Base-by-base conservation (phyloP, 208 protist genomes). In the Crithidia thermophila region DNA sequence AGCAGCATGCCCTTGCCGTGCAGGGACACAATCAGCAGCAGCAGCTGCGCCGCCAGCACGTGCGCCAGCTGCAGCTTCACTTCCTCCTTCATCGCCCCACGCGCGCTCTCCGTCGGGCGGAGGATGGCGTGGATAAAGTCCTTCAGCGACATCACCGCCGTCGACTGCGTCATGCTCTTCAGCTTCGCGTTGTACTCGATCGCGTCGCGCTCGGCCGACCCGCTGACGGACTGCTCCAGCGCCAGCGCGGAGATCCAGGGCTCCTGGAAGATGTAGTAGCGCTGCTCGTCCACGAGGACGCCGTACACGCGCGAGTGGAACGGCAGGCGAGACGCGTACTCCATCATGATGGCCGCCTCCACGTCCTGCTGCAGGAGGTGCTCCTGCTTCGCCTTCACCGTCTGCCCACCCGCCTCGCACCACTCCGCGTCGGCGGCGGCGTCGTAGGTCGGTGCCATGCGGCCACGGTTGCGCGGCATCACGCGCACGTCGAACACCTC, bases 401-500 rank as follows among this genome's bases (percentile, higher is more conserved):
- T 69, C 34, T 75, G 46, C 42, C 63, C 61, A 0, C 39, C 49
- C 4, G 40, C 50, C 36, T 40, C 62, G 50, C 16, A 62, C 52
- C 37, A 36, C 37, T 27, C 52, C 40, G 53, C 55, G 6, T 65
- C 25, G 9, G 53, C n/a, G 8, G 42, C 43, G 39, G 60, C 50
- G 20, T 55, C 45, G 36, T 57, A 72, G 27, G 60, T 47, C 20
- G 83, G 85, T 7, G 77, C 62, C 64, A 95, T 68, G 59, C 68
- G 74, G 30, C 80, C 81, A 16, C 77, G 63, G 70, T 82, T 82
- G 36, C 85, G 76, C 40, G 90, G 85, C 40, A 94, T 71, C 16
- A 93, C 83, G 30, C 81, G 85, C 20, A 93, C 84, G 65, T 95
- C 90, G 71, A 90, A 95, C 43, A 93, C 73, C 72, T 92, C 79